Percentiles rank a stretch among this genome's conserved stretches.
Conservation (phyloP, 225 moss, liverwort and hornwort genomes). For the Pseudisothecium myosuroides region DNA sequence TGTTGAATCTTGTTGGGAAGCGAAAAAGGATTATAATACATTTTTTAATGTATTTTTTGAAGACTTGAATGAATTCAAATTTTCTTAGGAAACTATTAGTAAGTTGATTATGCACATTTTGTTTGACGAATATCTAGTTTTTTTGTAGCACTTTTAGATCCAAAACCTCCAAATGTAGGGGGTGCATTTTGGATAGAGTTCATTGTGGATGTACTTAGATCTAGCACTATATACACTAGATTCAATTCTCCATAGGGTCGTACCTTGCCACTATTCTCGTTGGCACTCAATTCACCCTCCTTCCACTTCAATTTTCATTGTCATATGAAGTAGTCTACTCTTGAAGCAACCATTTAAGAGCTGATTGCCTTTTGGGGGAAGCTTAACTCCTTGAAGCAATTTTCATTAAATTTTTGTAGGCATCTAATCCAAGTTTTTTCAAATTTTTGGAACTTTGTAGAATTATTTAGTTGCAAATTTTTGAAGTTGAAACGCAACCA, state of each 20-base stretch:
- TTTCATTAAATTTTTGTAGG: too few species aligned
- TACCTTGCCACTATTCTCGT: not conserved
- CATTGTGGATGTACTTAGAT: not conserved
- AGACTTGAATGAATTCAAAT: not conserved
- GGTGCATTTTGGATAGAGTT: rapidly evolving
- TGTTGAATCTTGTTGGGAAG: not conserved
- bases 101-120: not conserved
- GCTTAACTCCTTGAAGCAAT: too few species aligned
- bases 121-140: not conserved
- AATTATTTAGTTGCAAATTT: too few species aligned
- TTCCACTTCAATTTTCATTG: not conserved
- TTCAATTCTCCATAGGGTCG: not conserved
- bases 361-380: too few species aligned
- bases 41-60: not conserved
- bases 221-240: not conserved
- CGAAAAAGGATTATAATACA: not conserved
- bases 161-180: not conserved
- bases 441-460: too few species aligned
- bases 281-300: not conserved
- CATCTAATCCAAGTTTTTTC: too few species aligned
- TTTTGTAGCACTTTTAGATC: not conserved
- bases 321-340: too few species aligned
- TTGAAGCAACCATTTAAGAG: too few species aligned
- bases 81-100: not conserved
- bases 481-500: too few species aligned